Base-by-base conservation (phyloP, 805 yeast genomes). In the Metschnikowia lachancei region DNA sequence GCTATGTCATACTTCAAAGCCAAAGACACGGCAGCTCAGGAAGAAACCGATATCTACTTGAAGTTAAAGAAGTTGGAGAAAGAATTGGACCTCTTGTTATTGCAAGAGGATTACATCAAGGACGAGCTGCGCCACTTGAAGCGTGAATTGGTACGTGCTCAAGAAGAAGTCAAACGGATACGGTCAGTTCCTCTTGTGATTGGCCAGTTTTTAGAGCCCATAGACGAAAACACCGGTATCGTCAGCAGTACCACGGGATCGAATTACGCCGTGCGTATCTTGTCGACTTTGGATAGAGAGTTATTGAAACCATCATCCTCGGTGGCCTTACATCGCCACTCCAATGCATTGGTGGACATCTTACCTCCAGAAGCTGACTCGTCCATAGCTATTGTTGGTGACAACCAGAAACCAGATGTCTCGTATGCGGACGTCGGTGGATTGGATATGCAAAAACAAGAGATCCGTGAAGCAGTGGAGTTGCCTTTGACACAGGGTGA, bases 351-450 rank as follows among this genome's bases (percentile, higher is more conserved):
- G 54, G 99, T 94, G 30, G 98, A 94, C 66, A 94, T 95, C 47
- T 74, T 94, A 61, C 99, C 99, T 22, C 99, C 99, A 24, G 99
- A 94, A 75, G 97, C 98, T 0, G 99, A 94, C 63, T 90, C 97
- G 1, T 84, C 94, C 31, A 94, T 94, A 55, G 84, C 99, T 30
- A 90, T 95, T 65, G 85, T 94, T 59, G 95, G 96, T 28, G 95
- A 92, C 36, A 87, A 88, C 59, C 96, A 95, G 69, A 87, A 86
- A 63, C 95, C 95, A 19, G 91, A 86, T 61, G 94, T 87, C 33
- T 83, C 96, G 2, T 94, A 94, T 61, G 96, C 96, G 29, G 99
- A 94, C 66, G 97, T 94, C 46, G 99, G 99, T 69, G 99, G 99
- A 34, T 76, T 94, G 64, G 99, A 94, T 67, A 90, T 94, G 96